phyloP scores from a whole-genome alignment of 2,329 filamentous ascomycete species.

The Botrytis fragariae region DNA sequence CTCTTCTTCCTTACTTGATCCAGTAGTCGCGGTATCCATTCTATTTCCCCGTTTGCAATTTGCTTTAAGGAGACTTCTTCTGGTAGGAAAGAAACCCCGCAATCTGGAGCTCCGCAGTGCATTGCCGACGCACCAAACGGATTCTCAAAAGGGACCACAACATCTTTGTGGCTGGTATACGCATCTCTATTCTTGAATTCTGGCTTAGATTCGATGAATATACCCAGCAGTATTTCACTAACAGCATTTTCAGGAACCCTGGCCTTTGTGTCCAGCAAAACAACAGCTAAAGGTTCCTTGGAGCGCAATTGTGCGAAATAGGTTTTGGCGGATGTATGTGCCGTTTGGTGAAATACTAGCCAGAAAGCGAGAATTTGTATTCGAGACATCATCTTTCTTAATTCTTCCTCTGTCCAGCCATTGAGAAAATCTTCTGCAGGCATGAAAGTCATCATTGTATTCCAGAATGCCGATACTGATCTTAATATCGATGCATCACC shows the following conservation, averaged over 20 bases:
- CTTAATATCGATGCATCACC: not conserved
- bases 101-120: not conserved
- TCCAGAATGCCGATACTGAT: not conserved
- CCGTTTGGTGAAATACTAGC: not conserved
- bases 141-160: not conserved
- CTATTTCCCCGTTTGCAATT: not conserved
- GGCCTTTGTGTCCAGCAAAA: not conserved
- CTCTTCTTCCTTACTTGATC: not conserved
- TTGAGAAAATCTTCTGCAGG: not conserved
- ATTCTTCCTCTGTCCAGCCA: not conserved
- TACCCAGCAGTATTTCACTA: not conserved
- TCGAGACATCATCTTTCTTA: not conserved
- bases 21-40: not conserved
- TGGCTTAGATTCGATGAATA: not conserved
- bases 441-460: not conserved
- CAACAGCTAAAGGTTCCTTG: not conserved
- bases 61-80: not conserved
- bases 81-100: not conserved
- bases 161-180: not conserved
- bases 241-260: not conserved
- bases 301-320: not conserved
- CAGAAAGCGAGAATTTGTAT: conserved; percentile 4
- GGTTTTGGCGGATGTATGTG: not conserved
- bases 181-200: not conserved
- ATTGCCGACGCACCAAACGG: not conserved